phyloP scores from a whole-genome alignment of 257 asterid genomes.

The Echites panduratus region DNA sequence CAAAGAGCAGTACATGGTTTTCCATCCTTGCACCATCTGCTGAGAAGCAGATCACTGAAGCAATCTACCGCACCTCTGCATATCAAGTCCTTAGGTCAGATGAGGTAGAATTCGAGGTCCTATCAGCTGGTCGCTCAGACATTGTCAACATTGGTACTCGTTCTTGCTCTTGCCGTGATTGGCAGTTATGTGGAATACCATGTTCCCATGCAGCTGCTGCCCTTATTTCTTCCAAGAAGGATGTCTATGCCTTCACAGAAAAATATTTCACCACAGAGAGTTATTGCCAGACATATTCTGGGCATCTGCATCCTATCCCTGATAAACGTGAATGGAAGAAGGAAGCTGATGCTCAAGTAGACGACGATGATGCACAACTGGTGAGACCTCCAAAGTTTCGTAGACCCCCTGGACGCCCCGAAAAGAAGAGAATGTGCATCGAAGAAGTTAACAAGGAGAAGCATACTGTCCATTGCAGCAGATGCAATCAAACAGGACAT shows the following conservation, averaged over 20 bases:
- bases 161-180: slow-evolving; percentile 65
- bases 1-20: slow-evolving; percentile 40
- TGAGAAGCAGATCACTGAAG: slow-evolving; percentile 48
- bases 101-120: slow-evolving; percentile 67
- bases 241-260: slow-evolving; percentile 44
- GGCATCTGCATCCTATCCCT: slow-evolving; percentile 40
- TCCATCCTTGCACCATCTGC: slow-evolving; percentile 61
- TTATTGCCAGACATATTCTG: slow-evolving; percentile 42
- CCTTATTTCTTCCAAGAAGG: slow-evolving; percentile 43
- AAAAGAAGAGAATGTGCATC: slow-evolving; percentile 57
- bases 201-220: slow-evolving; percentile 79
- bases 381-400: slow-evolving; percentile 69
- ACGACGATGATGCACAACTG: slow-evolving; percentile 28
- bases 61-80: slow-evolving; percentile 37
- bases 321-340: slow-evolving; percentile 52
- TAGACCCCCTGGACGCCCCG: slow-evolving; percentile 74
- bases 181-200: slow-evolving; percentile 65
- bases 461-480: slow-evolving; percentile 63
- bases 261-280: slow-evolving; percentile 43
- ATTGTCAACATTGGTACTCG: slow-evolving; percentile 51
- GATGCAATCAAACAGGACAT: slow-evolving; percentile 68
- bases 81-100: slow-evolving; percentile 69
- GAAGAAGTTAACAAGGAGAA: slow-evolving; percentile 65
- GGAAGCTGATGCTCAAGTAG: slow-evolving; percentile 19
- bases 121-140: slow-evolving; percentile 53